Evolutionary conservation across 1,284 basidiomycete species (phyloP).

Genomic region (Gymnopus androsaceus): DNA sequence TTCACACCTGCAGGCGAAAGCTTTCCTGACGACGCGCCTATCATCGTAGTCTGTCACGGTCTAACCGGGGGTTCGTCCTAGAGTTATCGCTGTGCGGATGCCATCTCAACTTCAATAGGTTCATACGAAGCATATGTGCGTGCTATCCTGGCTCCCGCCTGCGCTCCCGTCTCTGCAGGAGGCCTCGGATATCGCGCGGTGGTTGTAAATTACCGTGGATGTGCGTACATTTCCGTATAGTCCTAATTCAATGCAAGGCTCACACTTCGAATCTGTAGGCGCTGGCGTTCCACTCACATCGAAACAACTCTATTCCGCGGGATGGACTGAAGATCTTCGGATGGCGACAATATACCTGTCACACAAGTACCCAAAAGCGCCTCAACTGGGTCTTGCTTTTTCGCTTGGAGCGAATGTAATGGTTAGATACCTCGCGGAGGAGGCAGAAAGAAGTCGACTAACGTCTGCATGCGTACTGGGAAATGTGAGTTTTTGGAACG

Average conservation of each 20-base stretch:
- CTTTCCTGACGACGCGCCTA: constrained; percentile 67
- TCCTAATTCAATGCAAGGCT: neutral
- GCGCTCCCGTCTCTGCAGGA: constrained; percentile 66
- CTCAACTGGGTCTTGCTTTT: constrained; percentile 87
- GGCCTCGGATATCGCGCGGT: constrained; percentile 87
- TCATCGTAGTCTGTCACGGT: constrained; percentile 85
- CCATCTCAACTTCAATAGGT: constrained; percentile 42
- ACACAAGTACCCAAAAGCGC: constrained; percentile 75
- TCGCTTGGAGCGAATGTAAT: constrained; percentile 93
- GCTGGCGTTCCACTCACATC: constrained; percentile 83
- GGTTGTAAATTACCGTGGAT: constrained; percentile 92
- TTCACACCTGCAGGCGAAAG: constrained; percentile 63
- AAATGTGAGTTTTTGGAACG: constrained; percentile 55
- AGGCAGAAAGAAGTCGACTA: constrained; percentile 78
- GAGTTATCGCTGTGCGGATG: no score
- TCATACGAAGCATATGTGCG: constrained; percentile 90
- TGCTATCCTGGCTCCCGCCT: constrained; percentile 73
- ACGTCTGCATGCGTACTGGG: constrained; percentile 77
- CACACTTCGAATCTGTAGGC: constrained; percentile 41
- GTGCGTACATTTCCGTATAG: constrained; percentile 48
- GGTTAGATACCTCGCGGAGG: constrained; percentile 89
- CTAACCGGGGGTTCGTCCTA: constrained; percentile 71
- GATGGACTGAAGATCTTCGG: constrained; percentile 84
- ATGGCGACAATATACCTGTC: constrained; percentile 80
- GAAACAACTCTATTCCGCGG: constrained; percentile 85